These are phyloP conservation scores for Epichloe gansuensis DNA, from an alignment of 2,329 filamentous ascomycete genomes.

Conservation along the genomic window DNA sequence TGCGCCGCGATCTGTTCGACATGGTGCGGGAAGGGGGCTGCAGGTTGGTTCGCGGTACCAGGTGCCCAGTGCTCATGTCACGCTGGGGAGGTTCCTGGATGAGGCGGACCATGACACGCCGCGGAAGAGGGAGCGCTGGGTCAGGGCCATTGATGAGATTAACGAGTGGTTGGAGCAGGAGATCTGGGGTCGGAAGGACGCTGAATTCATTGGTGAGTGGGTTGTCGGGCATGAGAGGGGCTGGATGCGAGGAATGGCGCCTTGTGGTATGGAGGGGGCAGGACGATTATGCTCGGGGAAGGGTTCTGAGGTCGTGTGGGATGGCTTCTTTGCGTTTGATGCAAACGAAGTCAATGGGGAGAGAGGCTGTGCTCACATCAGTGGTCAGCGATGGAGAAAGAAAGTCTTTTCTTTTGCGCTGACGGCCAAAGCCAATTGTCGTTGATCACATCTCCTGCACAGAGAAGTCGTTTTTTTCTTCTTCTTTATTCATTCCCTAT, in stretches of 20 bases:
- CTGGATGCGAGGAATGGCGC: constrained; percentile 63
- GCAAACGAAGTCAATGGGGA: not conserved
- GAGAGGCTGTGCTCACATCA: too few species aligned
- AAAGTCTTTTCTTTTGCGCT: not conserved
- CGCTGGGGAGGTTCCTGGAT: constrained; percentile 68
- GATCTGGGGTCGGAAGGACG: constrained; percentile 50
- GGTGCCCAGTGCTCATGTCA: constrained; percentile 82
- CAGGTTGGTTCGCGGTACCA: constrained; percentile 68
- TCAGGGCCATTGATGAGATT: constrained; percentile 59
- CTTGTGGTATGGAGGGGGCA: constrained; percentile 80
- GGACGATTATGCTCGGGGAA: constrained; percentile 52
- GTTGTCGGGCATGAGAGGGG: constrained; percentile 71
- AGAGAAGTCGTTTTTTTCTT: constrained; percentile 7
- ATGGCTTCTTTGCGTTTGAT: not conserved
- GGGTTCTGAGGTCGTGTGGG: constrained; percentile 34
- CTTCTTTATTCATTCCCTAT: constrained; percentile 32
- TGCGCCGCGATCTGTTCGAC: constrained; percentile 66
- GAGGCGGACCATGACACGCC: constrained; percentile 49
- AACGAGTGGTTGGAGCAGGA: constrained; percentile 62
- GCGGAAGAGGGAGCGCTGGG: constrained; percentile 49
- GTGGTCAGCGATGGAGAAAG: too few species aligned
- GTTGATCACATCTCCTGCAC: not conserved
- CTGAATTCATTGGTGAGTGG: constrained; percentile 56
- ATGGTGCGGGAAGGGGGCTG: constrained; percentile 51
- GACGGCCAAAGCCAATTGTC: not conserved